Base-by-base conservation (phyloP, 2,329 filamentous ascomycete genomes). In the Claviceps digitariae region DNA sequence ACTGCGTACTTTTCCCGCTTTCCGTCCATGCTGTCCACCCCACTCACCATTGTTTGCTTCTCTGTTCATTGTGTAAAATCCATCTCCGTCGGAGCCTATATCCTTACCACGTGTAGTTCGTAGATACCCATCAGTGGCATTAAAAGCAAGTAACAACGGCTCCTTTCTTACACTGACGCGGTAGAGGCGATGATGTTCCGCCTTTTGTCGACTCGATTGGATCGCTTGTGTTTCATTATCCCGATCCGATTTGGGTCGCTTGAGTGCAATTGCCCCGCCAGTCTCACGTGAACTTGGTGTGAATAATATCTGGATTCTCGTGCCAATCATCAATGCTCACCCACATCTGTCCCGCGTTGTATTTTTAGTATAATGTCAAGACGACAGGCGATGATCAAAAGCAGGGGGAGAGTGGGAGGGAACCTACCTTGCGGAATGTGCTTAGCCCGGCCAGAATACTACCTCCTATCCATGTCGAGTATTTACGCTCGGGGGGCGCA, bases 271-370 rank as follows among this genome's bases (percentile, higher is more conserved):
- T 20, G 5, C 40, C 40, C 20, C 40, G 10, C 13, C 40, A 36
- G 48, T 71, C 47, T 71, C 77, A 96, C 64, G 89, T 90, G 70
- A 97, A 95, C 72, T 95, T 97, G 65, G 89, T 93, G 72, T 97
- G 91, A 66, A 98, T 97, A 63, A 98, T 93, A 66, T 98, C 91
- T 20, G 93, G 93, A 67, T 98, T 95, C 78, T 98, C 93, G 69
- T 98, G 93, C 93, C 93, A 98, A 75, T 98, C 93, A 66, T 97
- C 93, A 67, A 95, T 91, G 72, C 90, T 95, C 65, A 98, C 93
- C 90, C 93, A 97, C 93, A 98, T 98, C 91, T 95, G 67, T 40
- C 15, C 31, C 31, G 13, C 36, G 17, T 7, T 40, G 31, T n/a
- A n/a, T n/a, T 21, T 38, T 25, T 25, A 34, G 29, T 17, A 47